A percentile compares a stretch with the other conserved stretches of the same genome.
Conservation (phyloP, 2,329 filamentous ascomycete species). For the Beauveria scarabaeidicola region DNA sequence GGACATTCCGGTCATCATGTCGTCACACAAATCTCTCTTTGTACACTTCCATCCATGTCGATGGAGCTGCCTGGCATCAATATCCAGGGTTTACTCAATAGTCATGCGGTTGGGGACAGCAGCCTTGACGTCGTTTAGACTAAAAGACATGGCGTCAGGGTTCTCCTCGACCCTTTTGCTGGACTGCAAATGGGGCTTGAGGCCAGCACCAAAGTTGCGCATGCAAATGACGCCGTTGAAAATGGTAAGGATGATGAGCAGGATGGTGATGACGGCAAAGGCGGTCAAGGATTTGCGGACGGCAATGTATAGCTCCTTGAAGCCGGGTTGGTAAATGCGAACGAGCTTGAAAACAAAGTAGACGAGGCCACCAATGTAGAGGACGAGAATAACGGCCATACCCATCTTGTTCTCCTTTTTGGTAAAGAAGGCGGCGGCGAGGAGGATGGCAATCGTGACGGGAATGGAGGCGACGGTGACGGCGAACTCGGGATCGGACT, state of each 20-base stretch:
- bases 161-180: slow-evolving; percentile 42
- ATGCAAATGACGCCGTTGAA: slow-evolving; percentile 80
- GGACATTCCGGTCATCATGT: slow-evolving; percentile 11
- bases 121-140: slow-evolving; percentile 48
- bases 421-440: slow-evolving; percentile 78
- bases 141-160: slow-evolving; percentile 47
- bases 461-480: slow-evolving; percentile 86
- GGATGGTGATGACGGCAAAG: slow-evolving; percentile 87
- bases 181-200: slow-evolving; percentile 74
- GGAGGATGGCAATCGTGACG: slow-evolving; percentile 79
- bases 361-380: slow-evolving; percentile 81
- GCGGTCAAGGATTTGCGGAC: slow-evolving; percentile 81
- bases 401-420: slow-evolving; percentile 72
- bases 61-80: background rate
- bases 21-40: slow-evolving; percentile 7
- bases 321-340: slow-evolving; percentile 73
- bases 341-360: slow-evolving; percentile 99
- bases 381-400: slow-evolving; percentile 68
- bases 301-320: slow-evolving; percentile 57
- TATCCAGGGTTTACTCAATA: slow-evolving; percentile 39
- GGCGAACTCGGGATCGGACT: slow-evolving; percentile 65
- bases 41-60: slow-evolving; percentile 5
- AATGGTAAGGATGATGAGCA: slow-evolving; percentile 84
- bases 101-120: slow-evolving; percentile 50
- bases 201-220: slow-evolving; percentile 78